Base-by-base conservation (phyloP, 768 basidiomycete species). In the Lanmaoa pseudosensibilis region DNA sequence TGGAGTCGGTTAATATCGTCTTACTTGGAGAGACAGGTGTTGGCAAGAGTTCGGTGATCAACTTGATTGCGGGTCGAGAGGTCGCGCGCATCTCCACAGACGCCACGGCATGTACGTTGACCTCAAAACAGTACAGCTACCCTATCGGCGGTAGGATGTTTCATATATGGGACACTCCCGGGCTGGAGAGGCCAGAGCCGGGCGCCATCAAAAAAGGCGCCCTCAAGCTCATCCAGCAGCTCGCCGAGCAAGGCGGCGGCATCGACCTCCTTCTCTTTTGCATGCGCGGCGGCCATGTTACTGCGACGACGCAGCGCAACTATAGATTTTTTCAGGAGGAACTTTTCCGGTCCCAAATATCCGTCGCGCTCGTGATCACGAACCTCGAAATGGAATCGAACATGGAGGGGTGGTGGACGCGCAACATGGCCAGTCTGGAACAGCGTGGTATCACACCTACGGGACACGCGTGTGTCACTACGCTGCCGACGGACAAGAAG, bases 1-100 rank as follows among this genome's bases (percentile, higher is more conserved):
- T 66, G 65, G 18, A 54, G 9, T 62, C 63, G 1, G 51, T 65
- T 38, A 79, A 79, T 47, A 62, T 78, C 40, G 66, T 79, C 45
- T 41, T 80, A n/a, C 78, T 78, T 41, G 78, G 78, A 10, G 76
- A 78, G 57, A 72, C 74, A 0, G 75, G 78, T 16, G 55, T 66
- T 0, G 69, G 69, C 34, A 72, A 68, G 59, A 72, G 66, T 53
- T 70, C 68, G 0, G 56, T 71, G n/a, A 62, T 72, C 58, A 70
- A 70, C 52, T 12, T 72, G 50, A 61, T 70, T 19, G 70, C 69
- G 5, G 69, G 68, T 4, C 37, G 12, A 19, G 16, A 30, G 1
- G 44, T 69, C 38, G 69, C 69, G 2, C 43, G 36, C 18, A 37
- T 64, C 49, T 69, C 68, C 21, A n/a, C n/a, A n/a, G 59, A 66